Evolutionary conservation across 768 basidiomycete species (phyloP).

Genomic region (Lyophyllum decastes): DNA sequence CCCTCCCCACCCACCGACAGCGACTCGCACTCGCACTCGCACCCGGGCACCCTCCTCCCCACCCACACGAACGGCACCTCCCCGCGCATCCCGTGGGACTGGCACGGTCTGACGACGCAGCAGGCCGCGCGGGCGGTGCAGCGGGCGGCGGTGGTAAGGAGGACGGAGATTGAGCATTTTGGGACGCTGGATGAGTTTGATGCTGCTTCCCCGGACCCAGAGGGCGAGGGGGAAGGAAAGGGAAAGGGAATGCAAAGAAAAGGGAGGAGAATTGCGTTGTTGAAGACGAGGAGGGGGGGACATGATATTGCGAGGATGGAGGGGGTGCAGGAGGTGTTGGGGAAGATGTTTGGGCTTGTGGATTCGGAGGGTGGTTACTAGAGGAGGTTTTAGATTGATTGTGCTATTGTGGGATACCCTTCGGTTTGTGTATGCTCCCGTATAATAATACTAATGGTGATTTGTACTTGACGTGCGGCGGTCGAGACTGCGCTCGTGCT

Average conservation of each 20-base stretch:
- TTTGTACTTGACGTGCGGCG: too few relatives aligned
- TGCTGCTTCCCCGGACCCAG: too few relatives aligned
- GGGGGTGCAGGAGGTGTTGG: conserved; percentile 68
- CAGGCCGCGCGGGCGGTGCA: conserved; percentile 33
- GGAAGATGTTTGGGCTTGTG: conserved; percentile 36
- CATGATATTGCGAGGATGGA: conserved; percentile 66
- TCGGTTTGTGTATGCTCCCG: too few relatives aligned
- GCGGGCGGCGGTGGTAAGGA: conserved; percentile 43
- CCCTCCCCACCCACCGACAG: not conserved
- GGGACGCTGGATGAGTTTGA: conserved; percentile 50
- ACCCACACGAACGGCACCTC: too few relatives aligned
- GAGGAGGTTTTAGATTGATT: too few relatives aligned
- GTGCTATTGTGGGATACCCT: too few relatives aligned
- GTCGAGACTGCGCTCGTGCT: too few relatives aligned
- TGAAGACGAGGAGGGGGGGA: conserved; percentile 58
- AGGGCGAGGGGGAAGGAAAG: not conserved
- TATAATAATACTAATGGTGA: too few relatives aligned
- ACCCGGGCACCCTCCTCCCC: too few relatives aligned
- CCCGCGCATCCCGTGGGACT: conserved; percentile 20
- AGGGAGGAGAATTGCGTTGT: conserved; percentile 50
- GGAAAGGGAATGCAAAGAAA: too few relatives aligned
- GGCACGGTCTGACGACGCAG: conserved; percentile 40
- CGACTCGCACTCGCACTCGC: too few relatives aligned
- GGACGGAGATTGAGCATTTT: conserved; percentile 46
- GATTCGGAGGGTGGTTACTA: too few relatives aligned